These are phyloP conservation scores for Vigna radiata DNA, from an alignment of 306 rosid species.

Conservation along the genomic window DNA sequence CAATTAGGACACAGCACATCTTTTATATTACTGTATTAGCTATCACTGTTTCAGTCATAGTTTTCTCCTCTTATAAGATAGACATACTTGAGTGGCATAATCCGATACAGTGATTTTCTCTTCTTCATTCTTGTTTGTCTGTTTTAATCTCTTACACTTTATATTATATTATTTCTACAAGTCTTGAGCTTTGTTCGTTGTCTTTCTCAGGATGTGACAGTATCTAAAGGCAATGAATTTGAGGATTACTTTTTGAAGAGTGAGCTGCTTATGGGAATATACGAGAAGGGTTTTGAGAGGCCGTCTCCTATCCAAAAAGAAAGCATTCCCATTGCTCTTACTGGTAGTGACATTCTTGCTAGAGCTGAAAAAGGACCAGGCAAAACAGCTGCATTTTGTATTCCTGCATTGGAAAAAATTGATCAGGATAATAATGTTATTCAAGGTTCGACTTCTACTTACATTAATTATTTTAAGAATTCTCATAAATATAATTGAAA, in stretches of 20 bases:
- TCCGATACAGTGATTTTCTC: no score
- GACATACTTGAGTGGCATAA: no score
- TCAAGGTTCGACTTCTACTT: constrained; percentile 61
- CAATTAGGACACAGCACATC: no score
- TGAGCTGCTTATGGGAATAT: constrained; percentile 98
- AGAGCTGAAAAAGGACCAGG: constrained; percentile 99
- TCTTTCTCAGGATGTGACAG: constrained; percentile 85
- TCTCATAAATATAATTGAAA: constrained; percentile 4
- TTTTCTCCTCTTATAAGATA: no score
- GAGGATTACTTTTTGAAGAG: constrained; percentile 99
- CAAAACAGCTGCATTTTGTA: constrained; percentile 97
- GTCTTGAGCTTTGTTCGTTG: constrained; percentile 33
- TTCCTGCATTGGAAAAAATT: constrained; percentile 97
- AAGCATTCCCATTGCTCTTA: constrained; percentile 97
- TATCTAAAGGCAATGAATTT: constrained; percentile 98
- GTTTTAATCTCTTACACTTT: background rate
- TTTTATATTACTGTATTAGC: no score
- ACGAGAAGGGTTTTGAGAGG: constrained; percentile 98
- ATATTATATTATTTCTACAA: constrained; percentile 26
- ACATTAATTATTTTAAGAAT: constrained; percentile 3
- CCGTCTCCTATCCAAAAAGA: constrained; percentile 99
- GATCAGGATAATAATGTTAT: constrained; percentile 92
- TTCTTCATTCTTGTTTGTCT: no score
- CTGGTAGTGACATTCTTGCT: constrained; percentile 99
- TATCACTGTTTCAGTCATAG: no score